Conservation (phyloP, 2,329 filamentous ascomycete species). For the Calonectria pauciramosa region DNA sequence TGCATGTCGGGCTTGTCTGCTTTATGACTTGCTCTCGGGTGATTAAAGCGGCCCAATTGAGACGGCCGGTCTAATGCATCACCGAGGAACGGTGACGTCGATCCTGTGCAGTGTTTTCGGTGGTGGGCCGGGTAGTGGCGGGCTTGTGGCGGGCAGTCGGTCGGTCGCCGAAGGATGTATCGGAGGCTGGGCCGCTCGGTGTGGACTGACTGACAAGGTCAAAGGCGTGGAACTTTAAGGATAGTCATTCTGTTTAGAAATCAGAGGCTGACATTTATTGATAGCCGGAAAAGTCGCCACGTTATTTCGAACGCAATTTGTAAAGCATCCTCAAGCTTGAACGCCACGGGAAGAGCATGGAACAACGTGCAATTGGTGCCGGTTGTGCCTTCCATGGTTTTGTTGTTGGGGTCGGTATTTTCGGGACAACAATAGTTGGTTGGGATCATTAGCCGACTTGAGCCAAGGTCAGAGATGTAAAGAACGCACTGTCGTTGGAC, state of each 20-base stretch:
- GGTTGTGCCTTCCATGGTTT: neutral
- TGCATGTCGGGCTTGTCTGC: neutral
- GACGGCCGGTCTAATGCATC: slow-evolving; percentile 21
- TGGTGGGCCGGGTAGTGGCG: slow-evolving; percentile 41
- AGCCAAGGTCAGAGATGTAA: slow-evolving; percentile 18
- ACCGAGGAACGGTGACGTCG: slow-evolving; percentile 38
- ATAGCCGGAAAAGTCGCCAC: neutral
- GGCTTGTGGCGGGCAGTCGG: slow-evolving; percentile 36
- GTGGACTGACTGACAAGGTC: slow-evolving; percentile 8
- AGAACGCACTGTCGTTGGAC: slow-evolving; percentile 24
- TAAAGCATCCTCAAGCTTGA: neutral
- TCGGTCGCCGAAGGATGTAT: slow-evolving; percentile 28
- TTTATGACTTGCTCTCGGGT: neutral
- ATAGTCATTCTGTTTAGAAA: neutral
- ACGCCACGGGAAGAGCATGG: neutral
- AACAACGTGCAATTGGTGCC: neutral
- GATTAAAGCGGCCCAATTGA: slow-evolving; percentile 8
- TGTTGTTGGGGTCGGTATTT: slow-evolving; percentile 21
- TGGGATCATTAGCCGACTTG: slow-evolving; percentile 35
- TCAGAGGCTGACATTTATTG: neutral
- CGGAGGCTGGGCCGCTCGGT: slow-evolving; percentile 11
- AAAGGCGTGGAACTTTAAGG: neutral
- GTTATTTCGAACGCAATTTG: neutral
- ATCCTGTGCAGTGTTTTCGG: slow-evolving; percentile 16
- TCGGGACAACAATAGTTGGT: slow-evolving; percentile 28